Evolutionary conservation across 1,284 basidiomycete species (phyloP).

Genomic region (Stereum hirsutum): DNA sequence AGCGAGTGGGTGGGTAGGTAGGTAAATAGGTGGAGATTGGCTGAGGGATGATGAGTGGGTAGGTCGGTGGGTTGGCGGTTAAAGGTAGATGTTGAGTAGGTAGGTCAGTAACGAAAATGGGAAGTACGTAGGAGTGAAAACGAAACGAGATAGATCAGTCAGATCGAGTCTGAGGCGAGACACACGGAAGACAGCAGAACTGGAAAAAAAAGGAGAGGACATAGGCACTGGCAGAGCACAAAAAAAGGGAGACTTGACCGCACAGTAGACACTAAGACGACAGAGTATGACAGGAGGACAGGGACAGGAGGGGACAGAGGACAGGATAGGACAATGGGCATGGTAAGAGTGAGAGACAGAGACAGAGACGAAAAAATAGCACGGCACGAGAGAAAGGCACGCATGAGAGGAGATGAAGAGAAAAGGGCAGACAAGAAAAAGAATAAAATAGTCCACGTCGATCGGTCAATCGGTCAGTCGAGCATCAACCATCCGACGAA

Average conservation of each 20-base stretch:
- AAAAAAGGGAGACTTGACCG: background rate
- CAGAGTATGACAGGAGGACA: slow-evolving; percentile 1
- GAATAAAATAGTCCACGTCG: background rate
- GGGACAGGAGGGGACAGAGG: background rate
- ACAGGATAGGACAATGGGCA: background rate
- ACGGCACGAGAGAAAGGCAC: background rate
- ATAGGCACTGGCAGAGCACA: no score
- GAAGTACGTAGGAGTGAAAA: no score
- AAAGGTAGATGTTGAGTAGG: no score
- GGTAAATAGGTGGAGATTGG: no score
- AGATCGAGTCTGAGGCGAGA: no score
- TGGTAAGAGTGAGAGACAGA: background rate
- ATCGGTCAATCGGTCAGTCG: background rate
- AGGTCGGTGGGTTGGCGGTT: no score
- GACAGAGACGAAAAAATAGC: background rate
- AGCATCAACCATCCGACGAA: slow-evolving; percentile 30
- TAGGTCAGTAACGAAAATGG: no score
- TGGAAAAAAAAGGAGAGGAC: no score
- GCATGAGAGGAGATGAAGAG: background rate
- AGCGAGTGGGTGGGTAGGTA: no score
- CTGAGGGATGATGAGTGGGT: no score
- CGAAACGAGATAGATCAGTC: no score
- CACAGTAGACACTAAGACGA: background rate
- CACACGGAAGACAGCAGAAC: no score
- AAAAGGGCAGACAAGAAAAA: background rate